Conservation (phyloP, 805 yeast species). For the Saccharomycopsis synnaedendra region DNA sequence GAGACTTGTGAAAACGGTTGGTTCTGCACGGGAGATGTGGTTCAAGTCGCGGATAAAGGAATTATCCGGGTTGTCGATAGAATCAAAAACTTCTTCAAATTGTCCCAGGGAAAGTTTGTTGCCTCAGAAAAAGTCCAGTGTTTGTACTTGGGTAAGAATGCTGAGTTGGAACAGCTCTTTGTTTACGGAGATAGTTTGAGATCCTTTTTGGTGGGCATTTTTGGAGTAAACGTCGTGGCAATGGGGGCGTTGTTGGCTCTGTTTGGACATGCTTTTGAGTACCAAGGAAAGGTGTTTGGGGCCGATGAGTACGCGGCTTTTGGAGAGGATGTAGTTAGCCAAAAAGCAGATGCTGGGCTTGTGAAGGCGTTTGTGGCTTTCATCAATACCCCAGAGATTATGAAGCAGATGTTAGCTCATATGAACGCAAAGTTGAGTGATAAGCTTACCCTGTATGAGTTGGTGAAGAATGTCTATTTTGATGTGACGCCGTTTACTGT, state of each 20-base stretch:
- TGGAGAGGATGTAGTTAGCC: too few species aligned
- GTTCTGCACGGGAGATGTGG: conserved; percentile 51
- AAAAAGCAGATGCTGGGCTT: too few species aligned
- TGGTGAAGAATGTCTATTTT: conserved; percentile 34
- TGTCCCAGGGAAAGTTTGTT: conserved; percentile 25
- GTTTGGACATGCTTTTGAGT: too few species aligned
- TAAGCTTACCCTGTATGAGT: conserved; percentile 39
- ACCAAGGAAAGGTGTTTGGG: too few species aligned
- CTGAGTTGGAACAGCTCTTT: conserved; percentile 18
- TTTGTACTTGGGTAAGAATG: conserved; percentile 23
- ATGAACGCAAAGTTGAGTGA: conserved; percentile 19
- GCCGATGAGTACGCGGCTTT: too few species aligned
- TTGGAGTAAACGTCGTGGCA: conserved; percentile 19
- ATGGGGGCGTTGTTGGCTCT: neutral
- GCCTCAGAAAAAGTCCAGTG: conserved; percentile 37
- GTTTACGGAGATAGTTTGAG: neutral
- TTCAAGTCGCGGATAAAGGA: conserved; percentile 30
- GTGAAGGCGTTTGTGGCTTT: too few species aligned
- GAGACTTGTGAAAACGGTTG: conserved; percentile 37
- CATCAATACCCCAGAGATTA: too few species aligned
- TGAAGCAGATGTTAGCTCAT: conserved; percentile 24
- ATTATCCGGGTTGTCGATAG: conserved; percentile 40
- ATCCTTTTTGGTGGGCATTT: conserved; percentile 3
- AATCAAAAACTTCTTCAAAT: conserved; percentile 38
- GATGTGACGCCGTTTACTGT: conserved; percentile 41